A percentile compares a stretch with the other conserved stretches of the same genome.
These are phyloP conservation scores for Mallotus nudiflorus DNA, from an alignment of 345 rosid species.

Conservation along the genomic window DNA sequence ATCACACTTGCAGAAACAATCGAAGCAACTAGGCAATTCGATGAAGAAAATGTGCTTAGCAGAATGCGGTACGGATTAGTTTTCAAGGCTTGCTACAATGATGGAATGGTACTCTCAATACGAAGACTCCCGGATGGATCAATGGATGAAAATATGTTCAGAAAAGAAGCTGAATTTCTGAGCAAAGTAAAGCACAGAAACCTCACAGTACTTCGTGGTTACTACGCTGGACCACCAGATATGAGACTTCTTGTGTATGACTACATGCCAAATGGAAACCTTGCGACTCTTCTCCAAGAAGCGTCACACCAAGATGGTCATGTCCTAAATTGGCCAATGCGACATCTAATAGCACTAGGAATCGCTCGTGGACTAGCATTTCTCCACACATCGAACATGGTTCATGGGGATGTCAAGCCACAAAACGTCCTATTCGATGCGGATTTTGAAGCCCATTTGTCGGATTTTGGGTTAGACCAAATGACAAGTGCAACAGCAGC, in stretches of 20 bases:
- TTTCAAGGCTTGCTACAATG: slow-evolving; percentile 83
- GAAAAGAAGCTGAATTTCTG: slow-evolving; percentile 81
- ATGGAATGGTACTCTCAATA: slow-evolving; percentile 88
- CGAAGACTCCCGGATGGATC: slow-evolving; percentile 69
- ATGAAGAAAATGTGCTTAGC: slow-evolving; percentile 89
- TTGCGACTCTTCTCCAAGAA: slow-evolving; percentile 90
- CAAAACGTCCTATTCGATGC: slow-evolving; percentile 92
- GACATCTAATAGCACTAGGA: slow-evolving; percentile 92
- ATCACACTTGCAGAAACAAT: slow-evolving; percentile 80
- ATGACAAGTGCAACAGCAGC: slow-evolving; percentile 50
- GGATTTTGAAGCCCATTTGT: slow-evolving; percentile 92
- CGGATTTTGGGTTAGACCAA: slow-evolving; percentile 78
- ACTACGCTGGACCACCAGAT: slow-evolving; percentile 82
- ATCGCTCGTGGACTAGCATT: slow-evolving; percentile 88
- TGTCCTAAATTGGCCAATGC: slow-evolving; percentile 99
- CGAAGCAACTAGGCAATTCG: slow-evolving; percentile 87
- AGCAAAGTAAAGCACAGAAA: slow-evolving; percentile 88
- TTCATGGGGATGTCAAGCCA: slow-evolving; percentile 92
- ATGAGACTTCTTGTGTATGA: slow-evolving; percentile 75
- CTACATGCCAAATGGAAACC: slow-evolving; percentile 98
- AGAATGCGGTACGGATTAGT: slow-evolving; percentile 71
- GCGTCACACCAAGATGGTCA: slow-evolving; percentile 99
- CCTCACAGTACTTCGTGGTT: slow-evolving; percentile 86
- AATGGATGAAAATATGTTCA: slow-evolving; percentile 61
- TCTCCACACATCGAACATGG: slow-evolving; percentile 70